These are phyloP conservation scores for Henningerozyma blattae DNA, from an alignment of 805 yeast species.

Conservation along the genomic window DNA sequence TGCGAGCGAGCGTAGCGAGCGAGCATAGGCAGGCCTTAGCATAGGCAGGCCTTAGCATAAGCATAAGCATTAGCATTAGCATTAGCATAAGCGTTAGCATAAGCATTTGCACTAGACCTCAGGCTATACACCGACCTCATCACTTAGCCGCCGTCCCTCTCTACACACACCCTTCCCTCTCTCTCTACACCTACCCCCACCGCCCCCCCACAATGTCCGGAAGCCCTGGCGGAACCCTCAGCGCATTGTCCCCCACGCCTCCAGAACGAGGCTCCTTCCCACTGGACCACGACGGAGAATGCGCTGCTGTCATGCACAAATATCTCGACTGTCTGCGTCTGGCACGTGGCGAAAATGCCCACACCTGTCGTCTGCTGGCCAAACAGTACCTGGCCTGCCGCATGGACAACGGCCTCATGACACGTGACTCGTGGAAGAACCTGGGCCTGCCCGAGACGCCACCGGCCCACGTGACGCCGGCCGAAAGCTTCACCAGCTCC, in stretches of 20 bases:
- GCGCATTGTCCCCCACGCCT: slow-evolving; percentile 66
- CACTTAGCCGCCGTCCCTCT: too few relatives aligned
- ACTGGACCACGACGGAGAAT: slow-evolving; percentile 78
- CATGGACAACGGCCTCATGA: slow-evolving; percentile 70
- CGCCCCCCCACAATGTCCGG: slow-evolving; percentile 27
- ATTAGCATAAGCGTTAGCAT: too few relatives aligned
- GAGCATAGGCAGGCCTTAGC: too few relatives aligned
- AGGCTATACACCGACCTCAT: too few relatives aligned
- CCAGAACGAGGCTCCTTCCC: slow-evolving; percentile 97
- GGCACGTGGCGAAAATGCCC: slow-evolving; percentile 73
- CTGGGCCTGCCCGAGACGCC: slow-evolving; percentile 47
- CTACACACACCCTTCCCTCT: too few relatives aligned
- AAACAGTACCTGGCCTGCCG: slow-evolving; percentile 74
- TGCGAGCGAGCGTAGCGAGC: too few relatives aligned
- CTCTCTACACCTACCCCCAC: too few relatives aligned
- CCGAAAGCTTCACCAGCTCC: neutral
- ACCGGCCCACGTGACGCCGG: neutral
- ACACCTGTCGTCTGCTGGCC: slow-evolving; percentile 81
- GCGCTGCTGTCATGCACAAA: slow-evolving; percentile 59
- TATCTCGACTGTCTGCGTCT: slow-evolving; percentile 70
- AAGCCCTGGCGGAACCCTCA: slow-evolving; percentile 35
- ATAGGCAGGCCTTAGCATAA: too few relatives aligned
- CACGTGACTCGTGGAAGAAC: slow-evolving; percentile 43
- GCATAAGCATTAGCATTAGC: too few relatives aligned
- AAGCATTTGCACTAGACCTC: too few relatives aligned